Evolutionary conservation across 257 asterid species (phyloP).

Genomic region (Salvia miltiorrhiza): DNA sequence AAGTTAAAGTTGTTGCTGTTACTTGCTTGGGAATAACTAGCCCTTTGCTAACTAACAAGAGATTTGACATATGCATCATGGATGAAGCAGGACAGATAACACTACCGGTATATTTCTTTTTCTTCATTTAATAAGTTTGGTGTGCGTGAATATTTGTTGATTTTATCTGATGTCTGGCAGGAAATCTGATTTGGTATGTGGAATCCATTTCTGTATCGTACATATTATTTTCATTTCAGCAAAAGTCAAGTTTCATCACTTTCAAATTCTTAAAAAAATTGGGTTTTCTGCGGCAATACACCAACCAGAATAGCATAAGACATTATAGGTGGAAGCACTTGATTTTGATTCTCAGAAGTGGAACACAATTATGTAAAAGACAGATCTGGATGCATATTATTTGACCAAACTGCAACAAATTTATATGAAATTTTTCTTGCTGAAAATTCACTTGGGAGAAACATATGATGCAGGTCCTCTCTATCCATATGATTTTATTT

Average conservation of each 20-base stretch:
- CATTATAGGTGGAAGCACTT: background rate
- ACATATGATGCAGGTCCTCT: conserved; percentile 4
- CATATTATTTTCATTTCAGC: background rate
- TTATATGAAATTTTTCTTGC: background rate
- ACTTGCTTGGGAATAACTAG: conserved; percentile 94
- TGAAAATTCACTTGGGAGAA: background rate
- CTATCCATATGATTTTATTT: background rate
- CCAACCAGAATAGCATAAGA: background rate
- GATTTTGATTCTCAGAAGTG: background rate
- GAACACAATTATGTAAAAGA: background rate
- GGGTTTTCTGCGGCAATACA: background rate
- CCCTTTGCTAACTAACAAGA: conserved; percentile 80
- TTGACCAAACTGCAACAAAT: background rate
- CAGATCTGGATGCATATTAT: background rate
- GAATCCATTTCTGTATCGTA: too few species aligned
- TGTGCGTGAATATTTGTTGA: conserved; percentile 5
- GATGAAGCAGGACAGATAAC: conserved; percentile 99
- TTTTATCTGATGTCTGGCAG: background rate
- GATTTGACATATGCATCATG: conserved; percentile 94
- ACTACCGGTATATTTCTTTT: conserved; percentile 58
- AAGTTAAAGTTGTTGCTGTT: conserved; percentile 73
- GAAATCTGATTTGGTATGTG: background rate
- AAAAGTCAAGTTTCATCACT: conserved; percentile 14
- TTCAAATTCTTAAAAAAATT: background rate
- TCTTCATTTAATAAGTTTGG: background rate